Evolutionary conservation across 768 basidiomycete genomes (phyloP).

Genomic region (Phlebiopsis gigantea): DNA sequence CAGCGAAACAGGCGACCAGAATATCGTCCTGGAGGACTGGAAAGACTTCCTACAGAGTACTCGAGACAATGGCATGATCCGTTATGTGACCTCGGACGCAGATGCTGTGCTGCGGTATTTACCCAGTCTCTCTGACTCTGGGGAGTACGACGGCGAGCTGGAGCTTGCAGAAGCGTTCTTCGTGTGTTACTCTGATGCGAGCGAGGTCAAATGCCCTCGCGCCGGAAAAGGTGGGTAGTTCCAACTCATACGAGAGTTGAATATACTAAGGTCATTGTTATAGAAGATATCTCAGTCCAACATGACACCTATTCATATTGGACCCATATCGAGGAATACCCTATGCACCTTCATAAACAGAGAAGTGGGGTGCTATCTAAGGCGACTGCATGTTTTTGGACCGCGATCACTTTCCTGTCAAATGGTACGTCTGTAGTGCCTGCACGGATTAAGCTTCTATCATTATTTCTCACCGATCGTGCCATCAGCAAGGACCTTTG

Average conservation of each 20-base stretch:
- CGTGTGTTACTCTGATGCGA: not conserved
- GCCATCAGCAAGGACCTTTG: slow-evolving; percentile 16
- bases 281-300: slow-evolving; percentile 14
- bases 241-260: slow-evolving; percentile 18
- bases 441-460: too few relatives aligned
- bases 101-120: not conserved
- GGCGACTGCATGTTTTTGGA: not conserved
- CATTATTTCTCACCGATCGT: too few relatives aligned
- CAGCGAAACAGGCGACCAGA: not conserved
- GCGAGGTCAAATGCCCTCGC: not conserved
- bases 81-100: not conserved
- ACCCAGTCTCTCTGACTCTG: not conserved
- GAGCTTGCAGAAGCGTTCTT: not conserved
- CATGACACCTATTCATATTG: not conserved
- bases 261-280: slow-evolving; percentile 13
- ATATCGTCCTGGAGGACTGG: not conserved
- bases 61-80: not conserved
- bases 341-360: slow-evolving; percentile 1
- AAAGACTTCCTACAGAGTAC: not conserved
- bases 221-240: not conserved
- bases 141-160: not conserved
- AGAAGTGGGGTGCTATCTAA: not conserved
- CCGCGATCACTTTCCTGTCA: not conserved
- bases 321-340: not conserved
- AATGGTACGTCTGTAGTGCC: not conserved